Conservation (phyloP, 2,329 filamentous ascomycete species). For the Botrytis elliptica region DNA sequence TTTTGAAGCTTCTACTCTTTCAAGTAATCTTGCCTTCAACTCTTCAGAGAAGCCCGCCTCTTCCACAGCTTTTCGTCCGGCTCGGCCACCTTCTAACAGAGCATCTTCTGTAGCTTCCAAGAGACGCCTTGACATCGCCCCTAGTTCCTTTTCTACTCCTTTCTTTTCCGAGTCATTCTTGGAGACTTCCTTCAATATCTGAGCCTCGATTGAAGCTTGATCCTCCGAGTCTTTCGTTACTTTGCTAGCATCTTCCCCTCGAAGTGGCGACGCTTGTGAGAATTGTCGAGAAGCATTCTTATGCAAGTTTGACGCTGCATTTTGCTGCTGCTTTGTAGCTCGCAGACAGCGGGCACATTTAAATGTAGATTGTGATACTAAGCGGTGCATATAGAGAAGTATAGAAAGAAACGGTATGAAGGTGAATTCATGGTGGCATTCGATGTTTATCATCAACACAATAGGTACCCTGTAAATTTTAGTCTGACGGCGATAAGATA, state of each 20-base stretch:
- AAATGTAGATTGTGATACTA: conserved; percentile 27
- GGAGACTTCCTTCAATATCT: conserved; percentile 18
- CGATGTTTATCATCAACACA: background rate
- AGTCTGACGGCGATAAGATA: conserved; percentile 13
- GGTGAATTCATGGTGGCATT: background rate
- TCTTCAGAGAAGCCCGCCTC: conserved; percentile 64
- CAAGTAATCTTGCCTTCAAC: conserved; percentile 57
- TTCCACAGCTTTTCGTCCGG: conserved; percentile 58
- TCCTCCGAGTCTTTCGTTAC: conserved; percentile 20
- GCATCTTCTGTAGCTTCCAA: conserved; percentile 63
- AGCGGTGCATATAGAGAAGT: conserved; percentile 36
- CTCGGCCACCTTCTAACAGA: conserved; percentile 56
- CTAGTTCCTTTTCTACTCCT: conserved; percentile 26
- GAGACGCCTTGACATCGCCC: conserved; percentile 54
- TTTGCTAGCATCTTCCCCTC: conserved; percentile 22
- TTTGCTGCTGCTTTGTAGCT: conserved; percentile 26
- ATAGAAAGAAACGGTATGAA: background rate
- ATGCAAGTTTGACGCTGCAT: conserved; percentile 28
- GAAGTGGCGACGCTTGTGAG: conserved; percentile 33
- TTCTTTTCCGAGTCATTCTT: conserved; percentile 12
- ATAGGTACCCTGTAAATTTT: conserved; percentile 5
- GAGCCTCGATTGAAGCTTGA: conserved; percentile 25
- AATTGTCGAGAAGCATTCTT: conserved; percentile 24
- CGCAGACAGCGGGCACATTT: conserved; percentile 36
- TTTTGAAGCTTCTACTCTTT: conserved; percentile 55